Evolutionary conservation across 352 stramenopile species (phyloP), one percentile per base, ranked within the genome.

Genomic region (Pythium plurisporium): DNA sequence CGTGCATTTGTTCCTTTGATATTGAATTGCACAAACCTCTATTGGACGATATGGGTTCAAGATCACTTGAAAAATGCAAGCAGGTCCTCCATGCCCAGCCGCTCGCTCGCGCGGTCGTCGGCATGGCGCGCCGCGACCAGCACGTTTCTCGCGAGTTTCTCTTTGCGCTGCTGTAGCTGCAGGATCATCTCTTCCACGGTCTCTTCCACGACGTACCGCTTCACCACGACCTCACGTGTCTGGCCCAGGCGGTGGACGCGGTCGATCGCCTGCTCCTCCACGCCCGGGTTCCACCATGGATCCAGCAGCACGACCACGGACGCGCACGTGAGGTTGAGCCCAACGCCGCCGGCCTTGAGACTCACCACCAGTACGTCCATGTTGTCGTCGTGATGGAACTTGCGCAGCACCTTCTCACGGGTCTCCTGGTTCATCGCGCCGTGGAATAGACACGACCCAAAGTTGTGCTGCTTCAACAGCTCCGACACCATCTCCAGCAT

Each of bases 191-290:
- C 85, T 46, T 98, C 92, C 33, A 97, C 87, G 5, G 88, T 96
- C 60, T 93, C 76, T 2, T 79, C 62, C 22, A 97, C 73, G 29
- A 96, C 74, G 65, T 97, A 96, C 38, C 91, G 82, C 65, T 95
- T 93, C 23, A 98, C 90, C 8, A 83, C 55, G 37, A 98, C 91
- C 37, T 82, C 72, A 31, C 84, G 76, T 0, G 69, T 77, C 70
- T 97, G 89, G 1, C 90, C 91, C 6, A 97, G 68, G 2, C 91
- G 86, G 47, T 97, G 89, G 30, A 96, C 87, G 37, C 91, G 82
- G 73, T 98, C 92, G 42, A 98, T 92, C 0, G 96, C 96, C 67
- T 99, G 96, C 27, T 95, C 79, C 55, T 98, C 93, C 14, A 97
- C 78, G 40, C 84, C 85, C 15, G 86, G 77, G 67, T 98, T 98